phyloP scores from a whole-genome alignment of 768 basidiomycete species.

The Asterophora lycoperdoides region DNA sequence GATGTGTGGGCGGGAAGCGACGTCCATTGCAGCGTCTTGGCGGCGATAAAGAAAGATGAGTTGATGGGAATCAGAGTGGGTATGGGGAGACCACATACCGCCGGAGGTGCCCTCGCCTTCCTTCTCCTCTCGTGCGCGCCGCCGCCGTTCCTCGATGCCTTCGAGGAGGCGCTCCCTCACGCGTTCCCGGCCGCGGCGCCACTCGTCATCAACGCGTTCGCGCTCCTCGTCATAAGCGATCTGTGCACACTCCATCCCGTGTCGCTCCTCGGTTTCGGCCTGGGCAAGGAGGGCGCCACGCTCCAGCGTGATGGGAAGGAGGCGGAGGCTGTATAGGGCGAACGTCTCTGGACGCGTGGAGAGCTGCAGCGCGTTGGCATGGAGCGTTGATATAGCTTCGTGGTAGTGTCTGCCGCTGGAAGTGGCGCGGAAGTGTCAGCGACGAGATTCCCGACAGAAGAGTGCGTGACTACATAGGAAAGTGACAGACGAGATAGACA shows the following conservation, averaged over 20 bases:
- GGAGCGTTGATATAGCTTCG: slow-evolving; percentile 60
- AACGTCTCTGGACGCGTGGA: slow-evolving; percentile 64
- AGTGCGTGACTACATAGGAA: no score
- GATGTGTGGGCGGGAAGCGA: slow-evolving; percentile 73
- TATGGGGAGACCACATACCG: slow-evolving; percentile 35
- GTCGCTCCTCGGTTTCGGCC: slow-evolving; percentile 61
- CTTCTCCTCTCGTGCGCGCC: slow-evolving; percentile 81
- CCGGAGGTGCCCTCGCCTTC: slow-evolving; percentile 81
- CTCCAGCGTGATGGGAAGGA: slow-evolving; percentile 71
- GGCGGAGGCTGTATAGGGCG: slow-evolving; percentile 62
- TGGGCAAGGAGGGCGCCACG: slow-evolving; percentile 72
- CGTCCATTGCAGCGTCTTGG: slow-evolving; percentile 70
- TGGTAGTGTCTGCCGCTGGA: slow-evolving; percentile 55
- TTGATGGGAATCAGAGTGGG: neutral
- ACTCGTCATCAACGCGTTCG: slow-evolving; percentile 78
- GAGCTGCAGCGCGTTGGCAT: slow-evolving; percentile 55
- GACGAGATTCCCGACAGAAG: no score
- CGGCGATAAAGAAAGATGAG: neutral
- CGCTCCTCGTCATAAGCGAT: slow-evolving; percentile 76
- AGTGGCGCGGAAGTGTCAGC: slow-evolving; percentile 2
- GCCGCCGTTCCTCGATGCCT: slow-evolving; percentile 78
- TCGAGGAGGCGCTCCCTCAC: slow-evolving; percentile 76
- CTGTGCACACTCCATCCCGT: slow-evolving; percentile 61
- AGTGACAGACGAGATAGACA: no score
- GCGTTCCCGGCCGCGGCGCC: slow-evolving; percentile 67